These are phyloP conservation scores for Limonium bicolor DNA, from an alignment of 148 eudicot genomes.

Conservation along the genomic window DNA sequence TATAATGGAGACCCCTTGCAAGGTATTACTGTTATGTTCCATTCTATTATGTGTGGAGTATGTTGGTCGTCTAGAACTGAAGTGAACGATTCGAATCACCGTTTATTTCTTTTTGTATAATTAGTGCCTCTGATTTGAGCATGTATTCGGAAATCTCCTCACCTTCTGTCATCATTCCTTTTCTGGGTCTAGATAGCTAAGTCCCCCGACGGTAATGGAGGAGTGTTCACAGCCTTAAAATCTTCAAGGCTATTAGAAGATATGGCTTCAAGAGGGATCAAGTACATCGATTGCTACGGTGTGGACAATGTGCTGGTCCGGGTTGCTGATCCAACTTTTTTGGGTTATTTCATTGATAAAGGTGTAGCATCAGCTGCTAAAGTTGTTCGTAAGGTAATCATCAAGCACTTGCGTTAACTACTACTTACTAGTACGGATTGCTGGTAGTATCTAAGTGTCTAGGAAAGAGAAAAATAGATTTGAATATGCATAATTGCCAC, in stretches of 20 bases:
- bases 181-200: conserved; percentile 65
- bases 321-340: conserved; percentile 94
- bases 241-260: conserved; percentile 80
- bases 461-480: no score
- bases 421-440: no score
- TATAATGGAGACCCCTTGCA: conserved; percentile 87
- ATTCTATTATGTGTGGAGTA: no score
- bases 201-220: conserved; percentile 99
- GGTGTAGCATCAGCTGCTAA: conserved; percentile 81
- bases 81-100: no score
- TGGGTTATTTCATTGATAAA: conserved; percentile 93
- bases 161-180: background rate
- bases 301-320: conserved; percentile 99
- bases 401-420: no score
- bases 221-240: conserved; percentile 90
- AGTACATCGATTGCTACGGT: conserved; percentile 91
- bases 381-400: conserved; percentile 83
- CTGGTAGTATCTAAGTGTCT: no score
- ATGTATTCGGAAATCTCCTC: no score
- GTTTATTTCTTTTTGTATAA: no score
- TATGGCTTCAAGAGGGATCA: conserved; percentile 80
- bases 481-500: no score
- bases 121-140: no score
- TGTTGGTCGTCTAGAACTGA: no score
- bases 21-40: conserved; percentile 23